Evolutionary conservation across 345 rosid species (phyloP).

Genomic region (Adansonia digitata): DNA sequence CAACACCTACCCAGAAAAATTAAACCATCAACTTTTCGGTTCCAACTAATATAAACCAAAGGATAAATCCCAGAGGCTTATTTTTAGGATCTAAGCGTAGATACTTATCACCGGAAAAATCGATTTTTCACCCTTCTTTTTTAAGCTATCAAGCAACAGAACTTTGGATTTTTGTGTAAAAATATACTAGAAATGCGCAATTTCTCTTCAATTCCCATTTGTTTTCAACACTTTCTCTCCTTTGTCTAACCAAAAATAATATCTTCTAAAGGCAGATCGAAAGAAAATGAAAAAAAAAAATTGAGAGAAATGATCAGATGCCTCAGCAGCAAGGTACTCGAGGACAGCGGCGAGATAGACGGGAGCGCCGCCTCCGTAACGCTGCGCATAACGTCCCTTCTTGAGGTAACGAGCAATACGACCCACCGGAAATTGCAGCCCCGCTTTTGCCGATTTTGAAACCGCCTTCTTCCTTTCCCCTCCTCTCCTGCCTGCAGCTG

Average conservation of each 20-base stretch:
- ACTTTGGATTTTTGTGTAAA: background rate
- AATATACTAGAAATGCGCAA: background rate
- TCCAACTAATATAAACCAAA: background rate
- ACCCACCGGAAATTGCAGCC: constrained; percentile 81
- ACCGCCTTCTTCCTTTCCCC: constrained; percentile 55
- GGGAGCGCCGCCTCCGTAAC: constrained; percentile 69
- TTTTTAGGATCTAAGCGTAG: background rate
- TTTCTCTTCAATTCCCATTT: background rate
- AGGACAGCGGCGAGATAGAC: constrained; percentile 74
- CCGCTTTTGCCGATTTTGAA: constrained; percentile 57
- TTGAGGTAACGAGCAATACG: constrained; percentile 63
- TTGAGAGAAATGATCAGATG: constrained; percentile 12
- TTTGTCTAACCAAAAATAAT: background rate
- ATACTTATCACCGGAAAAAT: background rate
- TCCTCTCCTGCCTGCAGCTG: constrained; percentile 53
- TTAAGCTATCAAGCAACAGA: too few species aligned
- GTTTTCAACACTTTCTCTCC: background rate
- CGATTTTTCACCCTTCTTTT: too few species aligned
- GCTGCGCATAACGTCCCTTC: constrained; percentile 61
- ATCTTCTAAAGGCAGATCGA: background rate
- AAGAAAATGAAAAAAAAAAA: background rate
- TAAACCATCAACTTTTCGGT: background rate
- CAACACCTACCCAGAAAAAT: constrained; percentile 33
- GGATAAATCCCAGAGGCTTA: background rate
- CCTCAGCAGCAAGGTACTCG: constrained; percentile 85